Percentiles rank a stretch among this genome's conserved stretches.
Conservation (phyloP, 2,329 filamentous ascomycete species). For the Pseudocercospora musae region DNA sequence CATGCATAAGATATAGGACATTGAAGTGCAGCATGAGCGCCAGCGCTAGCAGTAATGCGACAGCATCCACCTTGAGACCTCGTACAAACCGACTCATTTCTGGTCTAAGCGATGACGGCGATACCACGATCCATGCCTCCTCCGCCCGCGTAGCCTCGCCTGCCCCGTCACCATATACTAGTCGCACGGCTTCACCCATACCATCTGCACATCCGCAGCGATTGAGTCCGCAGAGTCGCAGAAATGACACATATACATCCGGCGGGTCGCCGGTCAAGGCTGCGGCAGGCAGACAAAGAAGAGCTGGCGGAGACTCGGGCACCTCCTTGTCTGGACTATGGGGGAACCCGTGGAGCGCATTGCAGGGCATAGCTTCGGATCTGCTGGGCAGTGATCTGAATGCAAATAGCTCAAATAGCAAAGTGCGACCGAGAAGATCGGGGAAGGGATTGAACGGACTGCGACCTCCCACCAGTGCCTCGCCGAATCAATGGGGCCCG, state of each 20-base stretch:
- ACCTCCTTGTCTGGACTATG: conserved; percentile 43
- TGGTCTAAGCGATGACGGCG: conserved; percentile 45
- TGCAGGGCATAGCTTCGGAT: conserved; percentile 50
- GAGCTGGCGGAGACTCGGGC: conserved; percentile 19
- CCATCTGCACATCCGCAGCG: conserved; percentile 36
- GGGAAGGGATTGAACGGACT: conserved; percentile 19
- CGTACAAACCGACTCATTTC: conserved; percentile 48
- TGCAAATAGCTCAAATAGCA: conserved; percentile 12
- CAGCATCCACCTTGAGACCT: conserved; percentile 45
- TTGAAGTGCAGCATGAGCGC: conserved; percentile 25
- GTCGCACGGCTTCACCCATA: conserved; percentile 42
- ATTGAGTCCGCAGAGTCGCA: conserved; percentile 8
- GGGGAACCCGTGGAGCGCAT: conserved; percentile 48
- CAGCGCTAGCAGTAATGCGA: conserved; percentile 37
- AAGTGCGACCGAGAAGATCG: conserved; percentile 34
- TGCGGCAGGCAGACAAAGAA: conserved; percentile 19
- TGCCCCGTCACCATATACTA: conserved; percentile 39
- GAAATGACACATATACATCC: conserved; percentile 3
- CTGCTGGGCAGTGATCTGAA: conserved; percentile 43
- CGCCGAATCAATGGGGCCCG: conserved; percentile 50
- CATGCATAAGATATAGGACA: background rate
- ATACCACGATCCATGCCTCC: conserved; percentile 37
- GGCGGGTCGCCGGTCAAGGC: conserved; percentile 7
- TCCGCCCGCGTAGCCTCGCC: conserved; percentile 34
- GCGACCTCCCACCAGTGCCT: conserved; percentile 35